Base-by-base conservation (phyloP, 2,329 filamentous ascomycete genomes). In the Stromatinia cepivora region DNA sequence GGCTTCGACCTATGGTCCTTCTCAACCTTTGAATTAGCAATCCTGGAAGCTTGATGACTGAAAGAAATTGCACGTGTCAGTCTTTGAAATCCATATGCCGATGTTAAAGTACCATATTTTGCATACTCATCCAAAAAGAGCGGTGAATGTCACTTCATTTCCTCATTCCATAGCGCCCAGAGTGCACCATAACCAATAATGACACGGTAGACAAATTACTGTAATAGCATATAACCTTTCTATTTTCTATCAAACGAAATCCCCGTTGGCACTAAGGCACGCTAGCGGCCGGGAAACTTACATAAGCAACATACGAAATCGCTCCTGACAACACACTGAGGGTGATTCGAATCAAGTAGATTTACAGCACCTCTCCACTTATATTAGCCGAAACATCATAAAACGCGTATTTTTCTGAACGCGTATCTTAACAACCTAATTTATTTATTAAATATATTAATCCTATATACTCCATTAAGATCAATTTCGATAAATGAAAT, bases 1-100 rank as follows among this genome's bases (percentile, higher is more conserved):
- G 84, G 79, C 76, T 15, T 74, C 80, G 17, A 80, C 79, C 3
- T 79, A 71, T 59, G 71, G 53, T 22, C 69, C 57, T 45, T 68
- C 67, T 36, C 34, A 36, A 50, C 28, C 45, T 25, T 28, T 28
- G 31, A 62, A 63, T 39, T 42, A 28, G 34, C 13, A 52, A 20
- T 50, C 7, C 34, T 28, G n/a, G 31, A 1, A 20, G 17, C 15
- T 52, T 28, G 9, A n/a, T 39, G 6, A n/a, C 28, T 28, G 28
- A 25, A 62, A 50, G 5, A 20, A 5, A 39, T 39, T 52, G 22
- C n/a, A 39, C 31, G 4, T 25, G 34, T 5, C n/a, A 25, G 9
- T 17, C 17, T 52, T 52, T 11, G 31, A 25, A 52, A 48, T 39
- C 15, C 25, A 39, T 17, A 39, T 50, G 9, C 22, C 31, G 4